Evolutionary conservation across 2,329 filamentous ascomycete species (phyloP).

Genomic region (Aschersonia sp.): DNA sequence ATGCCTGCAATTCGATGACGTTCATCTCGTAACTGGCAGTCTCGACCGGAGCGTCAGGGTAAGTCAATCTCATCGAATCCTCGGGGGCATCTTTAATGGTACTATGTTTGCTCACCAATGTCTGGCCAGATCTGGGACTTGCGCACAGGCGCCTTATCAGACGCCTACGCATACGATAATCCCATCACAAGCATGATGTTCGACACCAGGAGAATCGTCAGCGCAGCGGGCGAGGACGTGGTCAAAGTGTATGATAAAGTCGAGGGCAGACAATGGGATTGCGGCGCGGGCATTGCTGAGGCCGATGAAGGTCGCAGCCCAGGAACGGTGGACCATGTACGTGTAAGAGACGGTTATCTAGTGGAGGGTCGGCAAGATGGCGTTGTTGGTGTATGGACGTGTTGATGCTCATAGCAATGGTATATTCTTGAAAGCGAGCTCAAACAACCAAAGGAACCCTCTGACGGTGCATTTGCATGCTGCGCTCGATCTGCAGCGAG

Average conservation of each 20-base stretch:
- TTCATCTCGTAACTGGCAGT: conserved; percentile 87
- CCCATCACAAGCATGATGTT: conserved; percentile 96
- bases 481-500: too few relatives aligned
- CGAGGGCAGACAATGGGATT: conserved; percentile 92
- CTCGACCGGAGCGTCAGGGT: conserved; percentile 86
- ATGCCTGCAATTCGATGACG: conserved; percentile 88
- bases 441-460: not conserved
- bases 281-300: conserved; percentile 65
- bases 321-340: conserved; percentile 66
- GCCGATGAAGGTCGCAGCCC: conserved; percentile 50
- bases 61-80: conserved; percentile 26
- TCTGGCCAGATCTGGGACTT: conserved; percentile 83
- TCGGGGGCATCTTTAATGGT: not conserved
- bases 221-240: conserved; percentile 80
- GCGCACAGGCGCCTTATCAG: conserved; percentile 84
- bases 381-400: conserved; percentile 81
- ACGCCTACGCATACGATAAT: conserved; percentile 90
- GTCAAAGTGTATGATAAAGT: conserved; percentile 98
- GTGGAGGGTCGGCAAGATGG: conserved; percentile 83
- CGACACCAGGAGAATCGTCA: conserved; percentile 75
- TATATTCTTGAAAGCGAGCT: not conserved
- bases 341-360: conserved; percentile 87
- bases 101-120: too few relatives aligned
- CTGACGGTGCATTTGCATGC: too few relatives aligned
- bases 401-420: conserved; percentile 20